Evolutionary conservation across 768 basidiomycete species (phyloP).

Genomic region (Mycena kentingensis): DNA sequence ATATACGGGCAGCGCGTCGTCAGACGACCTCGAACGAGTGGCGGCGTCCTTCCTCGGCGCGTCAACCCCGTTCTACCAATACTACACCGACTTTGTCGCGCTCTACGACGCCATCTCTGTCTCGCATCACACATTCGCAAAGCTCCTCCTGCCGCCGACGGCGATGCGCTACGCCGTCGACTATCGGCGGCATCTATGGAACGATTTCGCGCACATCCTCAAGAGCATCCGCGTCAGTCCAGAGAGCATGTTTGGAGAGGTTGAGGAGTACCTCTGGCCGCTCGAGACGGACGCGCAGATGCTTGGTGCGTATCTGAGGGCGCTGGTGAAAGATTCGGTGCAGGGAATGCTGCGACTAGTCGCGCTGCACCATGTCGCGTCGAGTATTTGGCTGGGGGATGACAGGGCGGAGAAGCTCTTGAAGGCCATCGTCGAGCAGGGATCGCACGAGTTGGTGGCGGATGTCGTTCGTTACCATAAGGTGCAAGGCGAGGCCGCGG

Average conservation of each 20-base stretch:
- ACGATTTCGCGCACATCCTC: constrained; percentile 69
- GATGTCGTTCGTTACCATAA: constrained; percentile 65
- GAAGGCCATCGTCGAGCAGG: constrained; percentile 53
- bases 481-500: constrained; percentile 31
- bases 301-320: constrained; percentile 62
- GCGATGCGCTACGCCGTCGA: constrained; percentile 78
- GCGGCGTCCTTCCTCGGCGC: constrained; percentile 62
- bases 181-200: constrained; percentile 84
- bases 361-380: constrained; percentile 79
- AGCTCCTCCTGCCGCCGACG: constrained; percentile 73
- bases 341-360: constrained; percentile 66
- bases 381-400: constrained; percentile 66
- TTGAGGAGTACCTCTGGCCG: constrained; percentile 72
- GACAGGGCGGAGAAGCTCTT: constrained; percentile 50
- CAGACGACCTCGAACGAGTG: constrained; percentile 51
- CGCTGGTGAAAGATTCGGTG: constrained; percentile 46
- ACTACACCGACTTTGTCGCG: constrained; percentile 87
- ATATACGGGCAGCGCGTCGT: constrained; percentile 41
- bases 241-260: constrained; percentile 53
- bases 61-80: constrained; percentile 85
- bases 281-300: constrained; percentile 64
- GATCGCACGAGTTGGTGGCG: constrained; percentile 45
- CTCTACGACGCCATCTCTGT: constrained; percentile 94
- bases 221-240: constrained; percentile 56
- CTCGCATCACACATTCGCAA: constrained; percentile 72